Conservation (phyloP, 2,329 filamentous ascomycete genomes). For the Knoxdaviesia capensis region DNA sequence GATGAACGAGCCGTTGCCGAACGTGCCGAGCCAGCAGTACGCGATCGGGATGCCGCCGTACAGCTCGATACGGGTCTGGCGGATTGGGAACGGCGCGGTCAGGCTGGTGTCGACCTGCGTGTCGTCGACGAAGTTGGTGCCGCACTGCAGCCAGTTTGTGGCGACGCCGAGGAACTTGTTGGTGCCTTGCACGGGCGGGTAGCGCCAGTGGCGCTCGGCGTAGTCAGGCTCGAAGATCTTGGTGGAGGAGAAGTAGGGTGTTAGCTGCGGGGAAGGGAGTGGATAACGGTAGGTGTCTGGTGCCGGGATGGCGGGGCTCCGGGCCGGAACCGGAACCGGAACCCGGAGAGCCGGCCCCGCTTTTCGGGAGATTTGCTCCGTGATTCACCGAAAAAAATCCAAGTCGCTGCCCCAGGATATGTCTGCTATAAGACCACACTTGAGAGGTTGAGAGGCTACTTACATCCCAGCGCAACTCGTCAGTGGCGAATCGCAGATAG, state of each 20-base stretch:
- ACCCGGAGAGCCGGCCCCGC: background rate
- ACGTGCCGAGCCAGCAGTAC: slow-evolving; percentile 8
- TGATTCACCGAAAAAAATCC: background rate
- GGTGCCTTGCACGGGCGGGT: slow-evolving; percentile 17
- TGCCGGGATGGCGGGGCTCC: background rate
- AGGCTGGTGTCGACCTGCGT: background rate
- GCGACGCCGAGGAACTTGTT: slow-evolving; percentile 20
- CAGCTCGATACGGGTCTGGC: slow-evolving; percentile 1
- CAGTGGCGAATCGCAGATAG: too few species aligned
- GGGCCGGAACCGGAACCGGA: background rate
- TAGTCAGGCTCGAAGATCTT: slow-evolving; percentile 19
- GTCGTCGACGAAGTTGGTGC: slow-evolving; percentile 3
- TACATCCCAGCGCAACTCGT: background rate
- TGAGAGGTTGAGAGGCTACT: background rate
- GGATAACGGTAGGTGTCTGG: too few species aligned
- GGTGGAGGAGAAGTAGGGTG: background rate
- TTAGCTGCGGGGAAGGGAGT: background rate
- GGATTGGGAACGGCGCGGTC: too few species aligned
- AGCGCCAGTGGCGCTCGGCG: slow-evolving; percentile 18
- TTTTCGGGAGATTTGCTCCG: background rate
- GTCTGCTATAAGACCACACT: too few species aligned
- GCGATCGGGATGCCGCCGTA: slow-evolving; percentile 1
- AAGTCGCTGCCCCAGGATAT: background rate
- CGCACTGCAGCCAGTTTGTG: background rate
- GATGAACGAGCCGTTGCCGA: slow-evolving; percentile 10